Base-by-base conservation (phyloP, 2,329 filamentous ascomycete genomes). In the Cladosporium phlei region DNA sequence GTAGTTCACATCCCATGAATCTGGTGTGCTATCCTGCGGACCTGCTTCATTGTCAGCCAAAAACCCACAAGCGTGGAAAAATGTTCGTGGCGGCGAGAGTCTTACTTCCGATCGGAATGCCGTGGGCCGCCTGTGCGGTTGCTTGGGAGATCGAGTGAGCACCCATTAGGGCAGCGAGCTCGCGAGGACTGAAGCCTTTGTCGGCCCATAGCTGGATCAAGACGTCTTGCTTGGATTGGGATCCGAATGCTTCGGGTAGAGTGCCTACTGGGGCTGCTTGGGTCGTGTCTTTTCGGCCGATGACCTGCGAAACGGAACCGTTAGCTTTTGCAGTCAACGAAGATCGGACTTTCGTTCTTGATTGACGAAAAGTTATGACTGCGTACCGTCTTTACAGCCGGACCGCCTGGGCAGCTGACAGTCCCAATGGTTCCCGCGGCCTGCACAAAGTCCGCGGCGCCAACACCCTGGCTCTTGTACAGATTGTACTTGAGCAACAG, bases 391-490 rank as follows among this genome's bases (percentile, higher is more conserved):
- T 49, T 50, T 28, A 50, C 37, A 2, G 49, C 35, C 9, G 54
- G 54, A 25, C 52, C 54, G 19, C 54, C 54, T 14, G 48, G 38
- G 27, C 54, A 56, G 42, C 43, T 48, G 10, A 30, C 27, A 8
- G 71, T 72, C 4, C 71, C 75, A 28, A 74, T 64, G 47, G 62
- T 52, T 10, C 50, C 69, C 2, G 69, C 74, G 37, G 76, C 72
- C 55, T 78, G 74, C 25, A 76, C 71, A 21, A 80, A 61, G 57
- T 80, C 77, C 7, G 76, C 77, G 53, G 75, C 73, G 9, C 68
- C 65, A 17, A 77, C 66, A 5, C 32, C 32, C 25, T 39, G 29
- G 22, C 29, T 47, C 40, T 49, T 44, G 47, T 56, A 56, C 8
- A 38, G 21, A 16, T 65, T 61, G 50, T 69, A 72, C 45, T 68